Base-by-base conservation (phyloP, 148 eudicot genomes). In the Arbutus unedo region DNA sequence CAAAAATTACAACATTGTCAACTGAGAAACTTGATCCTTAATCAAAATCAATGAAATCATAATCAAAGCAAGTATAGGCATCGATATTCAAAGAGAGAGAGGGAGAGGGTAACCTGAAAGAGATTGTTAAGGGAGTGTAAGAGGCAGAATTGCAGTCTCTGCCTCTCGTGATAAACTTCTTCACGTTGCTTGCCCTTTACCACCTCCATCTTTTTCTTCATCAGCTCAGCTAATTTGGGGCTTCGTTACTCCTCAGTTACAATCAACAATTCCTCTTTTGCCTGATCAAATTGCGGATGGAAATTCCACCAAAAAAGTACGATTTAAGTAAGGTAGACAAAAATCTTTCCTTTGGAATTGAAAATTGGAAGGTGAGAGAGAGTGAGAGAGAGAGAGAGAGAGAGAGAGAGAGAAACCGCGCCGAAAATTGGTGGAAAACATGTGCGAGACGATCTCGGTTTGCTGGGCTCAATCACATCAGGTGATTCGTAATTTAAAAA, bases 91-190 rank as follows among this genome's bases (percentile, higher is more conserved):
- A 19, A 81, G 54, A 25, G 9, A 13, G 55, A 31, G 43, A 47
- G 57, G 9, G 8, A 44, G 23, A 72, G 49, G 43, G 48, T 60
- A 79, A 94, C 99, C 98, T 96, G 99, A 88, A 93, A 94, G 76
- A 96, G 98, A 87, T 96, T 96, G 88, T 96, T 96, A 82, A 96
- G 98, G 78, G 98, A 84, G 77, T 96, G 98, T 41, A 96, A 90
- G 76, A 94, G 95, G 76, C 99, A 96, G 81, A 96, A 88, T 72
- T 96, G 99, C 67, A 94, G 85, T 81, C 80, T 94, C 84, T 96
- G 99, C 54, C 88, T 89, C 88, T 96, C 99, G 79, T 96, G 99
- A 86, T 93, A 96, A 44, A 96, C 81, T 47, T 16, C 77, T 84
- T 31, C 77, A 82, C 81, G 81, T 47, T 9, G 13, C 44, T 7